A percentile compares a stretch with the other conserved stretches of the same genome.
These are phyloP conservation scores for Delitschia confertaspora DNA, from an alignment of 495 filamentous ascomycete species.

Conservation along the genomic window DNA sequence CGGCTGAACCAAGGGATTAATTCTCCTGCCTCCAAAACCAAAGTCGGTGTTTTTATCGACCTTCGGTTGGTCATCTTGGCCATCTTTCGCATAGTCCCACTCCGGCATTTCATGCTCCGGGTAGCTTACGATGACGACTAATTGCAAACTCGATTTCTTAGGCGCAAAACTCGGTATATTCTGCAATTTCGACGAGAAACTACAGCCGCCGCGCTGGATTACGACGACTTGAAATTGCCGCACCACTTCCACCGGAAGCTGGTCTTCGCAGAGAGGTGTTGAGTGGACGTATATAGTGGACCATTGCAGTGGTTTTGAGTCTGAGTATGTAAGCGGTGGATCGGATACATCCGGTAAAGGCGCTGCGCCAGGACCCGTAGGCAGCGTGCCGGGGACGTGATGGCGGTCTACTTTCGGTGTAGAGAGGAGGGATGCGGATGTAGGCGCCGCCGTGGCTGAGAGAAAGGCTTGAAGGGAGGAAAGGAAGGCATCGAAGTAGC, in stretches of 20 bases:
- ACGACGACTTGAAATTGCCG: constrained; percentile 72
- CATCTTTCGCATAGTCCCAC: constrained; percentile 33
- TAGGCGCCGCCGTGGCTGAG: constrained; percentile 23
- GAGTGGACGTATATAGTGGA: constrained; percentile 60
- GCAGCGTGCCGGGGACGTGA: constrained; percentile 56
- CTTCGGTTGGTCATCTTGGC: background rate
- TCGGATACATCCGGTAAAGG: constrained; percentile 62
- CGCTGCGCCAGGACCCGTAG: constrained; percentile 66
- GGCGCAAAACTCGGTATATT: constrained; percentile 74
- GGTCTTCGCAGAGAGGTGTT: constrained; percentile 52
- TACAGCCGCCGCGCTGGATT: constrained; percentile 75
- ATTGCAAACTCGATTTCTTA: constrained; percentile 48
- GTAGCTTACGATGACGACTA: constrained; percentile 74
- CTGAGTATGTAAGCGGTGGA: constrained; percentile 29
- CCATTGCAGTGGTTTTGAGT: constrained; percentile 52
- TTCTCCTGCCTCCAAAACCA: background rate
- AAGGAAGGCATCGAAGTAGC: constrained; percentile 31
- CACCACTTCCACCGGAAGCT: constrained; percentile 51
- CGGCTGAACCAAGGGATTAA: constrained; percentile 49
- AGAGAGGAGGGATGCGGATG: constrained; percentile 31
- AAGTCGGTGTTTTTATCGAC: background rate
- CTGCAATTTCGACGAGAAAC: constrained; percentile 69
- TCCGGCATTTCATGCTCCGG: constrained; percentile 37
- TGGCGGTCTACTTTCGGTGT: constrained; percentile 33
- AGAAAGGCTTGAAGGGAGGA: constrained; percentile 24